Conservation (phyloP, 768 basidiomycete species). For the Ephemerocybe angulata region DNA sequence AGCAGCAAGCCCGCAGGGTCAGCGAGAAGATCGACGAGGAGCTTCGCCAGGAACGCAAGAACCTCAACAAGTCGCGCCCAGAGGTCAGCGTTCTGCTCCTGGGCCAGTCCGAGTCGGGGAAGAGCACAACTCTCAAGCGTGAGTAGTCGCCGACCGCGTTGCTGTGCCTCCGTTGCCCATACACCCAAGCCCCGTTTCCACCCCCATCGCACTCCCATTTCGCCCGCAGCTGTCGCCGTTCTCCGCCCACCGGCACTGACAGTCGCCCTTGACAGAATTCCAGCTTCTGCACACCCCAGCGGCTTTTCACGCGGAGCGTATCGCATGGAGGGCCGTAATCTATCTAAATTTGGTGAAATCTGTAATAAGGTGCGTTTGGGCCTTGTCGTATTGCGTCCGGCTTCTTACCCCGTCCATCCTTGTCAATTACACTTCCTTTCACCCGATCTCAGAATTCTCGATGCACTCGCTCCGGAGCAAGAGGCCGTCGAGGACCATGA, state of each 20-base stretch:
- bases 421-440: slow-evolving; percentile 15
- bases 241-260: neutral
- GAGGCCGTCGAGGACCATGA: slow-evolving; percentile 60
- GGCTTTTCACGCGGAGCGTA: slow-evolving; percentile 73
- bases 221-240: neutral
- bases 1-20: slow-evolving; percentile 67
- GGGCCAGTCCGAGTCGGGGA: slow-evolving; percentile 87
- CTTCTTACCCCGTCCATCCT: slow-evolving; percentile 9
- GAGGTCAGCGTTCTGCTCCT: slow-evolving; percentile 76
- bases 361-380: slow-evolving; percentile 55
- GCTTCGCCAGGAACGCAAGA: slow-evolving; percentile 62
- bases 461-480: slow-evolving; percentile 64
- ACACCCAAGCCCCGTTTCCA: neutral
- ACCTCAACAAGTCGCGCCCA: slow-evolving; percentile 54
- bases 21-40: slow-evolving; percentile 79
- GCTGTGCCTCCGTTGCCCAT: neutral
- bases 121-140: slow-evolving; percentile 88
- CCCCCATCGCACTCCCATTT: neutral
- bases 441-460: slow-evolving; percentile 55
- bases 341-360: slow-evolving; percentile 87
- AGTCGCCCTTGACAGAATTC: slow-evolving; percentile 51
- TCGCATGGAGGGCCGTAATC: slow-evolving; percentile 84
- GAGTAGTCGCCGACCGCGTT: slow-evolving; percentile 44
- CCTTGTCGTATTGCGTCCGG: slow-evolving; percentile 10
- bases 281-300: slow-evolving; percentile 76